A percentile compares a stretch with the other conserved stretches of the same genome.
Evolutionary conservation across 352 stramenopile species (phyloP).

Genomic region (Phytophthora melonis): DNA sequence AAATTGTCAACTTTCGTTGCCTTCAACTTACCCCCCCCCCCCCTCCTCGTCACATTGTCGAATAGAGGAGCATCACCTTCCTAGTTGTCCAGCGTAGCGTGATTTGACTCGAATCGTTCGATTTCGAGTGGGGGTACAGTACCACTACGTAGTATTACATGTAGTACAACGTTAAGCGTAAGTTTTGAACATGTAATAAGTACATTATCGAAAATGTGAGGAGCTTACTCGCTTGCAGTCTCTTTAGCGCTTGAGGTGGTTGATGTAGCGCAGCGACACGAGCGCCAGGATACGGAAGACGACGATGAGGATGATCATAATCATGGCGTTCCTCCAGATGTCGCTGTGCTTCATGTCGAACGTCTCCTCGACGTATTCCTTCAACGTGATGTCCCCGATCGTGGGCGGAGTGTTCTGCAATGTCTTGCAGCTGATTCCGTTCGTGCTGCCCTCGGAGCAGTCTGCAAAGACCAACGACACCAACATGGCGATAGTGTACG

Average conservation of each 20-base stretch:
- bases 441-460: conserved; percentile 25
- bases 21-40: too few relatives aligned
- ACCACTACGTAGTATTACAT: too few relatives aligned
- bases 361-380: conserved; percentile 54
- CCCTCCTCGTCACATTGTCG: neutral
- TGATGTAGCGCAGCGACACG: conserved; percentile 12
- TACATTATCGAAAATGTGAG: too few relatives aligned
- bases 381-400: conserved; percentile 46
- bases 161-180: too few relatives aligned
- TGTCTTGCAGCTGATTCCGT: conserved; percentile 37
- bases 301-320: conserved; percentile 57
- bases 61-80: conserved; percentile 22
- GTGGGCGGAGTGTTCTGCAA: conserved; percentile 28
- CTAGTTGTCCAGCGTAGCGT: too few relatives aligned
- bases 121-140: too few relatives aligned
- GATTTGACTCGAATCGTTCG: too few relatives aligned
- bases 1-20: neutral
- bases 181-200: too few relatives aligned
- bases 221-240: too few relatives aligned
- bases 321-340: conserved; percentile 47
- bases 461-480: conserved; percentile 47
- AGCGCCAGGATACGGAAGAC: conserved; percentile 52
- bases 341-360: conserved; percentile 68
- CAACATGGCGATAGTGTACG: conserved; percentile 60
- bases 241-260: conserved; percentile 16